These are phyloP conservation scores for Fusarium pininemorale DNA, from an alignment of 2,329 filamentous ascomycete species.

Conservation along the genomic window DNA sequence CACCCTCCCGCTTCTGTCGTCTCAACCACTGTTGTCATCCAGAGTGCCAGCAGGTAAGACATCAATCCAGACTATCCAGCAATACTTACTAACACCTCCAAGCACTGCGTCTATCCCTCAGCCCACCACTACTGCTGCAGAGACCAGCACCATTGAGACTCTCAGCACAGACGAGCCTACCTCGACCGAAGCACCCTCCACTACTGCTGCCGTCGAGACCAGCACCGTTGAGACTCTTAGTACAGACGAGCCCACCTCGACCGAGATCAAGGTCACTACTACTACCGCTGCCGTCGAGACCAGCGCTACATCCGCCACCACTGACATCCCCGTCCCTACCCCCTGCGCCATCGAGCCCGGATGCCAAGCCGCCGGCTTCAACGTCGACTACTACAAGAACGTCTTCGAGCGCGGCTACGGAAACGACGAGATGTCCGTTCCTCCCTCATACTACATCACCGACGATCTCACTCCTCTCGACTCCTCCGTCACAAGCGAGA, in stretches of 20 bases:
- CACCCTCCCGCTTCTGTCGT: background rate
- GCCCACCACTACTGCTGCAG: background rate
- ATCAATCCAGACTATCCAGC: accelerated
- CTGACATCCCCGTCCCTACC: background rate
- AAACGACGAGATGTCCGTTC: constrained; percentile 22
- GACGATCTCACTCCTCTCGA: constrained; percentile 10
- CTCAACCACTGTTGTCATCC: background rate
- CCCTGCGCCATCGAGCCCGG: background rate
- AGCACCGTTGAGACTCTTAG: background rate
- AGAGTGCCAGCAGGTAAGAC: background rate
- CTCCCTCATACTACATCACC: constrained; percentile 38
- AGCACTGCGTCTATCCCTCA: background rate
- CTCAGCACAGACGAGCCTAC: no score
- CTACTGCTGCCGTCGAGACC: background rate
- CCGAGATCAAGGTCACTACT: background rate
- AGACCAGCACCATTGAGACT: background rate
- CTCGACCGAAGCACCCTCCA: background rate
- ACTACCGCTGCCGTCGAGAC: background rate
- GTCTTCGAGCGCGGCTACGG: constrained; percentile 31
- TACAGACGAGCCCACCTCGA: background rate
- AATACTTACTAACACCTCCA: accelerated
- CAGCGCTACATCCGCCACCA: background rate
- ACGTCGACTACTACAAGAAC: constrained; percentile 37
- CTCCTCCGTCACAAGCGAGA: background rate
- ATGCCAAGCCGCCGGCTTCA: constrained; percentile 10